Conservation (phyloP, 1,284 basidiomycete species). For the Tylopilus sp. region DNA sequence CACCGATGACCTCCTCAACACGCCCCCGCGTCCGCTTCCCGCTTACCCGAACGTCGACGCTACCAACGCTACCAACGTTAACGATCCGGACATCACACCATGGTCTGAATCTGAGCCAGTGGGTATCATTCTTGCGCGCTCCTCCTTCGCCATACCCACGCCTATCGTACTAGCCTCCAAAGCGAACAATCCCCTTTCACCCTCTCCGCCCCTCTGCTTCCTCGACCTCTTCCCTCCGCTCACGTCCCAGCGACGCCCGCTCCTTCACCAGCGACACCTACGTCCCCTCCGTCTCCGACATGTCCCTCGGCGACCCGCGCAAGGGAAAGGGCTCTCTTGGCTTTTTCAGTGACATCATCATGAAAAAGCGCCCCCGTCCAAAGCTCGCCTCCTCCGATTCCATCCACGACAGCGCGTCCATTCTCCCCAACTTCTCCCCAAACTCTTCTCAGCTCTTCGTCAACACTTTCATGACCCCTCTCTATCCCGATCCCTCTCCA, state of each 20-base stretch:
- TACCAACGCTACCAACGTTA: background rate
- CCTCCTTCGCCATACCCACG: constrained; percentile 13
- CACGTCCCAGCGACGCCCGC: constrained; percentile 40
- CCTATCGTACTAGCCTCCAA: constrained; percentile 6
- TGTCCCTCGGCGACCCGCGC: constrained; percentile 27
- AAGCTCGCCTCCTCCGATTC: constrained; percentile 31
- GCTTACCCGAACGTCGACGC: constrained; percentile 14
- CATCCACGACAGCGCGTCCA: constrained; percentile 16
- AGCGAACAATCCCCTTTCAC: constrained; percentile 27
- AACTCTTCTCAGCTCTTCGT: constrained; percentile 27
- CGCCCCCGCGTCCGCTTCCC: constrained; percentile 5
- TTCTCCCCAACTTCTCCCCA: constrained; percentile 19
- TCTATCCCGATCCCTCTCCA: constrained; percentile 7
- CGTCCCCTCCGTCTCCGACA: constrained; percentile 31
- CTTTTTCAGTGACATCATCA: constrained; percentile 30
- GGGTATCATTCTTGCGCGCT: background rate
- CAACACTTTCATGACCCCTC: constrained; percentile 18
- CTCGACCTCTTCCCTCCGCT: constrained; percentile 32
- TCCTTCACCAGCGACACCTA: constrained; percentile 32
- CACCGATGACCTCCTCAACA: constrained; percentile 11
- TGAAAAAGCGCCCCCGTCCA: constrained; percentile 31
- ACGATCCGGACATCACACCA: constrained; percentile 25
- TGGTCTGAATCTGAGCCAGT: constrained; percentile 19
- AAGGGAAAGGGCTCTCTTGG: constrained; percentile 33
- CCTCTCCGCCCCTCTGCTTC: constrained; percentile 31